Evolutionary conservation across 345 rosid genomes (phyloP).

Genomic region (Populus tremula): DNA sequence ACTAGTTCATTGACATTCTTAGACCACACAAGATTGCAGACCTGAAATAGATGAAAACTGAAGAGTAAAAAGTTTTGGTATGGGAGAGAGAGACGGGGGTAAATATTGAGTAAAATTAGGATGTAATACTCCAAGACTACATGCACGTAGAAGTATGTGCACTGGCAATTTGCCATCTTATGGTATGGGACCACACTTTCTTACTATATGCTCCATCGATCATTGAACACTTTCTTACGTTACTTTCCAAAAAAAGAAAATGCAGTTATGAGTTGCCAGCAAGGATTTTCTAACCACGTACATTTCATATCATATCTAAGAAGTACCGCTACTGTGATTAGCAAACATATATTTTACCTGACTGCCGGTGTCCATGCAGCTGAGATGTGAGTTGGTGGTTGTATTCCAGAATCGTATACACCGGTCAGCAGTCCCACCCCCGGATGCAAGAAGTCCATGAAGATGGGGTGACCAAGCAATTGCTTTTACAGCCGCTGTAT

Average conservation of each 20-base stretch:
- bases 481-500: conserved; percentile 98
- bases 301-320: neutral
- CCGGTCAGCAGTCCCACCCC: conserved; percentile 97
- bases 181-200: neutral
- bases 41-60: conserved; percentile 38
- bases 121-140: neutral
- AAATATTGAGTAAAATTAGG: neutral
- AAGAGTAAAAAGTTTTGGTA: conserved; percentile 6
- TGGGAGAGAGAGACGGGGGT: neutral
- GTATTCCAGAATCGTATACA: conserved; percentile 99
- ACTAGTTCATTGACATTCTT: conserved; percentile 97
- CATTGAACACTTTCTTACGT: neutral
- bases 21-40: conserved; percentile 97
- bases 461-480: conserved; percentile 99
- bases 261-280: neutral
- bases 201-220: neutral
- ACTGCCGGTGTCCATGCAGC: conserved; percentile 91
- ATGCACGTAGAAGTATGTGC: neutral
- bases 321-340: too few relatives aligned
- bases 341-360: conserved; percentile 47
- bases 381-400: conserved; percentile 76
- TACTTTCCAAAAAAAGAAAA: neutral
- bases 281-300: neutral
- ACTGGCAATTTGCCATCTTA: neutral
- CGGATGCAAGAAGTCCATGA: conserved; percentile 96